These are phyloP conservation scores for Mycena galopus DNA, from an alignment of 768 basidiomycete species.

Conservation along the genomic window DNA sequence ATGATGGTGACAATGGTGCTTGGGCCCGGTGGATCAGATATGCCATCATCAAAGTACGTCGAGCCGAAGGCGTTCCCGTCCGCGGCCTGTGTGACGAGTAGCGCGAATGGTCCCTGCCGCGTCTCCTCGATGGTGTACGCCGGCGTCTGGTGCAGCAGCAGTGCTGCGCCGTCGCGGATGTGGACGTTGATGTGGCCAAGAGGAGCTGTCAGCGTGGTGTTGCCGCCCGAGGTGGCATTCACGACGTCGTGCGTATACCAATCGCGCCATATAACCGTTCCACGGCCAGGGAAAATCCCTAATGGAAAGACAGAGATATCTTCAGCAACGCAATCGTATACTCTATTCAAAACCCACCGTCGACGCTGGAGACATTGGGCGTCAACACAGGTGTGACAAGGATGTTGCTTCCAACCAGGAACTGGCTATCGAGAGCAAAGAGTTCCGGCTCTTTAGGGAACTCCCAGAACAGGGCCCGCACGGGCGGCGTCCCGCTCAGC, in stretches of 20 bases:
- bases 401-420: constrained; percentile 77
- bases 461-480: constrained; percentile 59
- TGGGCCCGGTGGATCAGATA: constrained; percentile 67
- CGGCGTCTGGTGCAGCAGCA: constrained; percentile 73
- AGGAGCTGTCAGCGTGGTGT: constrained; percentile 70
- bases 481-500: constrained; percentile 72
- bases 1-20: constrained; percentile 62
- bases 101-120: constrained; percentile 68
- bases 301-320: neutral
- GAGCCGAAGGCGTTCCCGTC: constrained; percentile 67
- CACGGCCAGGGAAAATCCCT: neutral
- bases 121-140: constrained; percentile 80
- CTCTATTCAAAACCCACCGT: constrained; percentile 54
- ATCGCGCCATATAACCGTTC: constrained; percentile 69
- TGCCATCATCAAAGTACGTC: constrained; percentile 82
- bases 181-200: constrained; percentile 86
- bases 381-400: constrained; percentile 82
- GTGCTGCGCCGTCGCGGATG: constrained; percentile 73
- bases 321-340: neutral
- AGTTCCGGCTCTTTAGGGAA: constrained; percentile 72
- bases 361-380: constrained; percentile 76
- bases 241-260: constrained; percentile 78
- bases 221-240: constrained; percentile 53
- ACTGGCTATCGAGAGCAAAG: constrained; percentile 75
- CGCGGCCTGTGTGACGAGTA: constrained; percentile 68